Base-by-base conservation (phyloP, 371 early-diverging fungal genomes). In the Conidiobolus incongruus region DNA sequence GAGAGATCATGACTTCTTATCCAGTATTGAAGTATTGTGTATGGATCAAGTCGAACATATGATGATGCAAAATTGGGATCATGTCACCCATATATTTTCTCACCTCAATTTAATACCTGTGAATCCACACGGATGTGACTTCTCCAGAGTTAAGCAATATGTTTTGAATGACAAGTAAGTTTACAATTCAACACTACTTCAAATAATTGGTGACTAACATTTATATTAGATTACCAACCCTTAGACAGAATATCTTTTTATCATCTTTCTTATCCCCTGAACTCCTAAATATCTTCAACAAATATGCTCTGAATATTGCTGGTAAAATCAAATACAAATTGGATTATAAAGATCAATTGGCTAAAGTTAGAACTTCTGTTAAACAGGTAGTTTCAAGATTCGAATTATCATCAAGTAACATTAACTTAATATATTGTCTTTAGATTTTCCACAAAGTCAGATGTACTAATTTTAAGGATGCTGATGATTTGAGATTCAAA, bases 61-160 rank as follows among this genome's bases (percentile, higher is more conserved):
- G 44, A 51, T 81, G 47, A 94, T 93, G 94, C 97, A 97, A 53
- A 97, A 94, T 62, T 93, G 93, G 94, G 94, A 95, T 44, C 93
- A 97, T 48, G 61, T 93, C 35, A 60, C 71, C 56, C 79, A 82
- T 46, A 52, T 91, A 3, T 78, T 90, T 36, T 63, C 77, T 10
- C 67, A 80, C 50, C 38, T 91, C 49, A 95, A 96, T 51, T 39
- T 66, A 44, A 81, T 80, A 13, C 95, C 97, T 10, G 81, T 75
- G 38, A 67, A 81, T 42, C 56, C 76, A 1, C 90, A 87, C 42
- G 91, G 77, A 11, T 83, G 86, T 52, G 94, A 97, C 60, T 92
- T 94, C 61, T 89, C 92, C 0, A 69, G 97, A 30, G 71, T 90
- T 36, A 77, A 79, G 43, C 61, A 60, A 34, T 89, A 81, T 78